Evolutionary conservation across 257 asterid genomes (phyloP).

Genomic region (Oldenlandia corymbosa): DNA sequence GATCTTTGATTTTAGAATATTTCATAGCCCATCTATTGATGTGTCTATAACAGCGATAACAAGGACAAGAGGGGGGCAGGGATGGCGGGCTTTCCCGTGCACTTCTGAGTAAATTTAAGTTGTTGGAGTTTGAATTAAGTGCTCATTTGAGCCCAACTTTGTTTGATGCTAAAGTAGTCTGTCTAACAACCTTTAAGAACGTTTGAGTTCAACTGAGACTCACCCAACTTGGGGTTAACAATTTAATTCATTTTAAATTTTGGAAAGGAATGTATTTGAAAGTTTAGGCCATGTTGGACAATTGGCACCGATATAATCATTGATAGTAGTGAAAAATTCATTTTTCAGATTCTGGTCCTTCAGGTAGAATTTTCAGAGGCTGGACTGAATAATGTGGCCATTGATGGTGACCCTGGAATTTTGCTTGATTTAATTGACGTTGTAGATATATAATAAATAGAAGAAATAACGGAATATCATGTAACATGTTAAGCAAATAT

Average conservation of each 20-base stretch:
- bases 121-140: too few relatives aligned
- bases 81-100: too few relatives aligned
- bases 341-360: too few relatives aligned
- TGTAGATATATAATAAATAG: neutral
- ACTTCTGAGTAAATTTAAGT: too few relatives aligned
- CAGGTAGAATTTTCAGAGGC: neutral
- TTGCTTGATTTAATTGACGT: neutral
- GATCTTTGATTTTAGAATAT: neutral
- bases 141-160: too few relatives aligned
- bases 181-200: neutral
- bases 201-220: neutral
- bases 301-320: neutral
- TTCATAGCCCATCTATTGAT: neutral
- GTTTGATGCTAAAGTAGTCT: too few relatives aligned
- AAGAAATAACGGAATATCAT: too few relatives aligned
- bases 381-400: neutral
- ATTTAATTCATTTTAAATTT: too few relatives aligned
- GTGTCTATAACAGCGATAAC: neutral
- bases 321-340: neutral
- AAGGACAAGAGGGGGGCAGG: too few relatives aligned
- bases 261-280: neutral
- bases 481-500: too few relatives aligned
- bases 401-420: constrained; percentile 6
- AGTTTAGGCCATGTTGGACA: neutral
- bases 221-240: neutral